A percentile compares a stretch with the other conserved stretches of the same genome.
Evolutionary conservation across 768 basidiomycete species (phyloP).

Genomic region (Serpula lacrymans): DNA sequence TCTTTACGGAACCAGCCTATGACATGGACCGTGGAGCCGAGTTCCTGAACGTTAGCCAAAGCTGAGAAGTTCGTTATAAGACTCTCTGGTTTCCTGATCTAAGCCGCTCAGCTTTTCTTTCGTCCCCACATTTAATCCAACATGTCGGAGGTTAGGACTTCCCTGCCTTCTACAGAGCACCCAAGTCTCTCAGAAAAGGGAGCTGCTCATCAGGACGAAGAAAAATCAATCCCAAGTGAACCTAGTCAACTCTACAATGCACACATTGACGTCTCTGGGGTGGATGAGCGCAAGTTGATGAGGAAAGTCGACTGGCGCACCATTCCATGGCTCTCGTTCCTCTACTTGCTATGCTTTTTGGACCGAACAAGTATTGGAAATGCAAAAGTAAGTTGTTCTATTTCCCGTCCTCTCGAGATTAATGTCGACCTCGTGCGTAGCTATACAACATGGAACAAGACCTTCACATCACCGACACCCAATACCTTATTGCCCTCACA

Average conservation of each 20-base stretch:
- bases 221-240: background rate
- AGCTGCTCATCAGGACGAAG: constrained; percentile 5
- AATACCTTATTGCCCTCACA: constrained; percentile 65
- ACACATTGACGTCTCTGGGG: constrained; percentile 52
- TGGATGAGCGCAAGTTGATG: constrained; percentile 68
- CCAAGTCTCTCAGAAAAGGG: constrained; percentile 9
- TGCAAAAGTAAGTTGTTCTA: constrained; percentile 13
- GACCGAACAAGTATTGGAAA: constrained; percentile 57
- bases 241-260: constrained; percentile 27
- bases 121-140: background rate
- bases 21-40: constrained; percentile 4
- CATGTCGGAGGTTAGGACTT: background rate
- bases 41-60: background rate
- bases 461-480: constrained; percentile 58
- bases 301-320: constrained; percentile 68
- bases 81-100: background rate
- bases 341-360: constrained; percentile 74
- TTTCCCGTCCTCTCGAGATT: too few relatives aligned
- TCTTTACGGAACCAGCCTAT: too few relatives aligned
- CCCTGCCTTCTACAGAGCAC: background rate
- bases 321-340: constrained; percentile 68
- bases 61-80: background rate
- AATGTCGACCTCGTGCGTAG: constrained; percentile 28
- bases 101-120: background rate
- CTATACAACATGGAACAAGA: constrained; percentile 59